These are phyloP conservation scores for Ligustrum vulgare DNA, from an alignment of 257 asterid species.

Conservation along the genomic window DNA sequence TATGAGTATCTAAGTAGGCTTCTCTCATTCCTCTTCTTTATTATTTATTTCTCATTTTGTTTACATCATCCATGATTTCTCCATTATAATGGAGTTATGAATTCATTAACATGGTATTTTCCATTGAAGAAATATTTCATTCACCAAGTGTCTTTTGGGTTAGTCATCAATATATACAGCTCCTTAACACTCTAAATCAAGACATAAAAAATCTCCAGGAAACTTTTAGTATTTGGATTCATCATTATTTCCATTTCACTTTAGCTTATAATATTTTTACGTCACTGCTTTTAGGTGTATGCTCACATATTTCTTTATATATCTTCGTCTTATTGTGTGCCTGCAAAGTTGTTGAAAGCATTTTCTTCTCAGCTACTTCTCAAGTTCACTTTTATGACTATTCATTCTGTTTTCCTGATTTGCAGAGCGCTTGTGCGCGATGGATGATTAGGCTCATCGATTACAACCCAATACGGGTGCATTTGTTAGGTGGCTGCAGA, in stretches of 20 bases:
- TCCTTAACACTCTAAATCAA: background rate
- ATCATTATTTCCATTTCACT: background rate
- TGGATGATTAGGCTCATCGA: conserved; percentile 33
- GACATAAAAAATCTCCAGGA: background rate
- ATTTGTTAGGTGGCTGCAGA: conserved; percentile 19
- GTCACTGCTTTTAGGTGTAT: background rate
- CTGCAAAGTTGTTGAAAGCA: background rate
- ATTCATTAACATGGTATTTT: conserved; percentile 2
- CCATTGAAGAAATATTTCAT: background rate
- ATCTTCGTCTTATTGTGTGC: background rate
- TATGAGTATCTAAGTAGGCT: conserved; percentile 88
- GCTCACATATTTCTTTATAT: background rate
- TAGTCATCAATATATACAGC: background rate
- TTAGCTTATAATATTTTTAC: background rate
- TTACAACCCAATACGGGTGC: conserved; percentile 9
- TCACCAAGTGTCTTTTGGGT: background rate
- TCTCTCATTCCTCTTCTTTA: background rate
- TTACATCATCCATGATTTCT: conserved; percentile 7
- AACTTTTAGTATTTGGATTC: background rate
- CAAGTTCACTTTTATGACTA: conserved; percentile 23
- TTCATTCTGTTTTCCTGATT: conserved; percentile 12
- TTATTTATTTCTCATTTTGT: background rate
- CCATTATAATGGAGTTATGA: background rate
- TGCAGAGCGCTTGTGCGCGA: conserved; percentile 73
- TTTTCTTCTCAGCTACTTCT: conserved; percentile 8